These are phyloP conservation scores for Tylopilus balloui DNA, from an alignment of 768 basidiomycete species.

Conservation along the genomic window DNA sequence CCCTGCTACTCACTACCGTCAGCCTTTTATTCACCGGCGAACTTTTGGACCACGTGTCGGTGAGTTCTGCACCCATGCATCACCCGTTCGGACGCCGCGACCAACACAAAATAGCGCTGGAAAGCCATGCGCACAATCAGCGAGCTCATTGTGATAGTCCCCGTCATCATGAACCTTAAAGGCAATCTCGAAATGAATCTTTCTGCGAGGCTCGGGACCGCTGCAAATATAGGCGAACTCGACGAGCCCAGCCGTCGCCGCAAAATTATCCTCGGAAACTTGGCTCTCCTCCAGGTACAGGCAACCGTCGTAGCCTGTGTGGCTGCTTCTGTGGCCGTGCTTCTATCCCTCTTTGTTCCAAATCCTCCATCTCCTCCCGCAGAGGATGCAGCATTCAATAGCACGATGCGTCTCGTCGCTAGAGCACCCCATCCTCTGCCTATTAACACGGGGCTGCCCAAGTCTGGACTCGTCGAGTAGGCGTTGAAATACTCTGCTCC, in stretches of 20 bases:
- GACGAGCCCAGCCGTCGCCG: slow-evolving; percentile 64
- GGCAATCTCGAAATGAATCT: slow-evolving; percentile 99
- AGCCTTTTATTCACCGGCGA: slow-evolving; percentile 90
- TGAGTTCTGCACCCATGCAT: slow-evolving; percentile 34
- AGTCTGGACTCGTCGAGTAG: slow-evolving; percentile 40
- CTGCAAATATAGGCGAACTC: slow-evolving; percentile 89
- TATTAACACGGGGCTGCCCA: slow-evolving; percentile 26
- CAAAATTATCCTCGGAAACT: slow-evolving; percentile 71
- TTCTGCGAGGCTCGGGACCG: slow-evolving; percentile 90
- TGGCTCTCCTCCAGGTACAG: slow-evolving; percentile 88
- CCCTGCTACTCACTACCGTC: slow-evolving; percentile 76
- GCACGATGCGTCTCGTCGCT: slow-evolving; percentile 3
- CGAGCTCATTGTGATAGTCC: slow-evolving; percentile 95
- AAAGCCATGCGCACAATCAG: slow-evolving; percentile 83
- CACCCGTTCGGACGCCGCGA: slow-evolving; percentile 3
- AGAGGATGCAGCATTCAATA: slow-evolving; percentile 9
- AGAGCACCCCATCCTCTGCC: slow-evolving; percentile 26
- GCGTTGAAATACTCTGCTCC: slow-evolving; percentile 3
- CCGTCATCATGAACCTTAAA: slow-evolving; percentile 90
- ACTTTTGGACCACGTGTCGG: slow-evolving; percentile 81
- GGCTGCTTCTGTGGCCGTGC: slow-evolving; percentile 72
- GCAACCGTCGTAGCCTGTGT: slow-evolving; percentile 85
- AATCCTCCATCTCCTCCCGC: slow-evolving; percentile 19
- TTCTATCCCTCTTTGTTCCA: slow-evolving; percentile 64
- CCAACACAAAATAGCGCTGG: slow-evolving; percentile 58